A percentile compares a stretch with the other conserved stretches of the same genome.
Evolutionary conservation across 495 filamentous ascomycete genomes (phyloP).

Genomic region (Lichenothelia convexa): DNA sequence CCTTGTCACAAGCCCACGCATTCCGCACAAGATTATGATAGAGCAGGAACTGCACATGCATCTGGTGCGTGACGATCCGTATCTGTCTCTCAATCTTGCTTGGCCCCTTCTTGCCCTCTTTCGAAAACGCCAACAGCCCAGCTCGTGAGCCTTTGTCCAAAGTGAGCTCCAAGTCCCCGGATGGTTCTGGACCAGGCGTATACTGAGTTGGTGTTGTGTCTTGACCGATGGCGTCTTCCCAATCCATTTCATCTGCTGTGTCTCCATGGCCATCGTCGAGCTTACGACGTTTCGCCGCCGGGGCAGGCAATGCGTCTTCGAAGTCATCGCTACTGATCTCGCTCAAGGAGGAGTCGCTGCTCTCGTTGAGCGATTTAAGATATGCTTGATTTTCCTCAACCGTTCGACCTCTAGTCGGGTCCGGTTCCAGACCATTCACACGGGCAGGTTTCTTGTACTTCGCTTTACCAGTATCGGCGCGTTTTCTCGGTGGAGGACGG

Average conservation of each 20-base stretch:
- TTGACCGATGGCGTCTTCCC: constrained; percentile 63
- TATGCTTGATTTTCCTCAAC: constrained; percentile 31
- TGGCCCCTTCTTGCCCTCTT: constrained; percentile 60
- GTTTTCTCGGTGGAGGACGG: constrained; percentile 10
- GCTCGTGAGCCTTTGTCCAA: constrained; percentile 37
- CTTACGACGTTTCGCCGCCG: constrained; percentile 12
- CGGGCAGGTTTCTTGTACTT: constrained; percentile 5
- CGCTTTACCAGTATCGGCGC: constrained; percentile 3
- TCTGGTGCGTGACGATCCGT: constrained; percentile 57
- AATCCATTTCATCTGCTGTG: constrained; percentile 48
- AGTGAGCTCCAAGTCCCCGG: constrained; percentile 59
- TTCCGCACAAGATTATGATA: constrained; percentile 83
- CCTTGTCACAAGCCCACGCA: constrained; percentile 62
- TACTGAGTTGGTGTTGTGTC: constrained; percentile 15
- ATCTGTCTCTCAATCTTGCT: constrained; percentile 68
- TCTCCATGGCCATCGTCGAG: constrained; percentile 11
- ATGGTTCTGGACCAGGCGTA: constrained; percentile 6
- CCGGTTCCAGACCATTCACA: constrained; percentile 38
- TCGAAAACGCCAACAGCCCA: background rate
- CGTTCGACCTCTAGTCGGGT: constrained; percentile 26
- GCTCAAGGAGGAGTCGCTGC: constrained; percentile 45
- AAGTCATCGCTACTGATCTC: constrained; percentile 41
- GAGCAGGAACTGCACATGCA: constrained; percentile 77
- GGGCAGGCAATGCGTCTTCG: constrained; percentile 32
- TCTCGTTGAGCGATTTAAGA: constrained; percentile 30